Base-by-base conservation (phyloP, 1,139 yeast species). In the Candida frijolesensis region DNA sequence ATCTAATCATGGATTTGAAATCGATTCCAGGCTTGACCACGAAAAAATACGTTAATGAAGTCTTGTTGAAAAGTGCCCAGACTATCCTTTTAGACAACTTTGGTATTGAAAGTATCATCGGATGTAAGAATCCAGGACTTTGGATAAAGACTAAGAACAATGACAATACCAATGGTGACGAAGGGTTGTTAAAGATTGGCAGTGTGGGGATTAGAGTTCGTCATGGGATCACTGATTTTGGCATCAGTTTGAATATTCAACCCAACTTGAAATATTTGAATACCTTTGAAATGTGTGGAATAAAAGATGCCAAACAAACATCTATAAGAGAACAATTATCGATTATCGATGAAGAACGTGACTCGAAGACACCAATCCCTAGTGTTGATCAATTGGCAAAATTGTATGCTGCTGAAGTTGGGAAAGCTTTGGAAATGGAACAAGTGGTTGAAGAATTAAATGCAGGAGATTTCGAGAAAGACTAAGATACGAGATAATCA, bases 201-300 rank as follows among this genome's bases (percentile, higher is more conserved):
- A 89, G 97, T 15, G 82, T 95, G 10, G 99, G 99, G 0, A 82
- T 94, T 46, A 91, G 91, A 60, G 85, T 94, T 16, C 85, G 91
- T 55, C 73, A 97, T 53, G 85, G 89, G 14, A 79, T 95, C 40
- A 89, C 98, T 0, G 84, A 95, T 0, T 97, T 91, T 68, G 99
- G 99, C 0, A 76, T 92, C 12, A 90, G 95, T 0, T 77, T 95
- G 45, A 95, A 95, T 62, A 85, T 89, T 1, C 59, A 64, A 37
- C 92, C 96, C 0, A 90, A 91, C 57, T 74, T 90, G 49, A 76
- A 80, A 43, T 89, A 79, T 68, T 79, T 92, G 61, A 87, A 89
- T 55, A 70, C 79, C 0, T 78, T 89, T 57, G 85, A 83, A 11
- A 90, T 96, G 78, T 95, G 99, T 70, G 99, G 99, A 1, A 72